Conservation (phyloP, 2,329 filamentous ascomycete genomes). For the Fusarium torreyae region DNA sequence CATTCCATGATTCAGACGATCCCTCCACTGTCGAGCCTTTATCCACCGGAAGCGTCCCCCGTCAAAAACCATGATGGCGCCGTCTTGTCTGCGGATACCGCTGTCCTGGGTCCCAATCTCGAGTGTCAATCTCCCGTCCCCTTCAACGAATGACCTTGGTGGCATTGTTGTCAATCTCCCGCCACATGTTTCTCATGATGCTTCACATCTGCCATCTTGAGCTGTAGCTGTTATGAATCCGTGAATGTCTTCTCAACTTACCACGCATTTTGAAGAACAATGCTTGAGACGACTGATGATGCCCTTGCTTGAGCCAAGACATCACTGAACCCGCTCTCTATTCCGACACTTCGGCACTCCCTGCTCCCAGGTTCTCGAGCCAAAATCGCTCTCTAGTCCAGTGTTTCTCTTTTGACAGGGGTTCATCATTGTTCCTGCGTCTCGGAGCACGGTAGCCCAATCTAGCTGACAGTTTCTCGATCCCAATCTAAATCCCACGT, state of each 20-base stretch:
- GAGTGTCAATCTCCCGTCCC: conserved; percentile 41
- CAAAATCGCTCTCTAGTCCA: conserved; percentile 7
- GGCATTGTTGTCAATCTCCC: background rate
- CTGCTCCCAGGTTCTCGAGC: conserved; percentile 22
- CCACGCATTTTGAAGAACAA: background rate
- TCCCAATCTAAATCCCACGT: conserved; percentile 2
- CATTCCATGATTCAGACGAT: conserved; percentile 21
- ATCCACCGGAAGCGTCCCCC: conserved; percentile 42
- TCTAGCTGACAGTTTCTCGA: conserved; percentile 1
- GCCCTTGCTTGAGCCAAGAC: conserved; percentile 11
- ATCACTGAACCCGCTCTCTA: conserved; percentile 12
- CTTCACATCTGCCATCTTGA: background rate
- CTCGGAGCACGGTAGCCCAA: conserved; percentile 1
- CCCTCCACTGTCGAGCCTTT: conserved; percentile 29
- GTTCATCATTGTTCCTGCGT: conserved; percentile 7
- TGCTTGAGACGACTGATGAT: background rate
- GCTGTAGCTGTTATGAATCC: background rate
- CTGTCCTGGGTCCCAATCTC: conserved; percentile 25
- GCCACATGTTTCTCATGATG: background rate
- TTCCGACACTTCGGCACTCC: conserved; percentile 45
- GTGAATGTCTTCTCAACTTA: background rate
- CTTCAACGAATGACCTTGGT: conserved; percentile 12
- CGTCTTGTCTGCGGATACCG: conserved; percentile 36
- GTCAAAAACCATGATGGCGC: conserved; percentile 31
- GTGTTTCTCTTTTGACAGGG: conserved; percentile 27